A percentile compares a stretch with the other conserved stretches of the same genome.
Conservation (phyloP, 495 filamentous ascomycete species). For the Glonium stellatum region DNA sequence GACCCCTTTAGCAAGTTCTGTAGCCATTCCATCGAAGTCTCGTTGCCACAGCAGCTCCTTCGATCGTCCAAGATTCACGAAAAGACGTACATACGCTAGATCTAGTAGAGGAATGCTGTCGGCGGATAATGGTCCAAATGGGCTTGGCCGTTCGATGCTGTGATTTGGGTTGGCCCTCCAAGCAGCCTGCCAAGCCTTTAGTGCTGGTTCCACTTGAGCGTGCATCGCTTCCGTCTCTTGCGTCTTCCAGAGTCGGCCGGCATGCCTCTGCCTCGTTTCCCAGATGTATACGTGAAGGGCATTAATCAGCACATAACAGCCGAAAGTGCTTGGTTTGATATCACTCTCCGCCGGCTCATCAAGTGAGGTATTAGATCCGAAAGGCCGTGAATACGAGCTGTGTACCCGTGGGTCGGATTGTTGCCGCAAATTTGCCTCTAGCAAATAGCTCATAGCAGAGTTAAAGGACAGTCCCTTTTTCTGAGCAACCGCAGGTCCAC, state of each 20-base stretch:
- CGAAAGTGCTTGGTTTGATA: slow-evolving; percentile 84
- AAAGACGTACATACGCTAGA: slow-evolving; percentile 86
- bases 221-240: slow-evolving; percentile 95
- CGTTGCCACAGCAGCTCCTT: slow-evolving; percentile 94
- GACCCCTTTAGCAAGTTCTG: slow-evolving; percentile 74
- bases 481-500: slow-evolving; percentile 59
- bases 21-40: slow-evolving; percentile 88
- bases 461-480: slow-evolving; percentile 65
- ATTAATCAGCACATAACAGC: slow-evolving; percentile 88
- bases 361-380: slow-evolving; percentile 40
- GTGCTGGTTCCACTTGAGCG: slow-evolving; percentile 87
- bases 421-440: slow-evolving; percentile 72
- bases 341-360: slow-evolving; percentile 54
- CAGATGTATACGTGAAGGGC: slow-evolving; percentile 97
- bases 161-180: slow-evolving; percentile 86
- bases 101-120: slow-evolving; percentile 94
- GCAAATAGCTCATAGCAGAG: slow-evolving; percentile 67
- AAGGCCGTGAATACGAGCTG: slow-evolving; percentile 41
- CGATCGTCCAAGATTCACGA: slow-evolving; percentile 82
- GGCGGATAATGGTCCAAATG: slow-evolving; percentile 81
- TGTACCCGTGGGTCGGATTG: slow-evolving; percentile 40
- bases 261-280: slow-evolving; percentile 89
- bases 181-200: slow-evolving; percentile 90
- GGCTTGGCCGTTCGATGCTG: slow-evolving; percentile 82
- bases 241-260: slow-evolving; percentile 83